phyloP scores from a whole-genome alignment of 768 basidiomycete genomes.

The Tephrocybe rancida region DNA sequence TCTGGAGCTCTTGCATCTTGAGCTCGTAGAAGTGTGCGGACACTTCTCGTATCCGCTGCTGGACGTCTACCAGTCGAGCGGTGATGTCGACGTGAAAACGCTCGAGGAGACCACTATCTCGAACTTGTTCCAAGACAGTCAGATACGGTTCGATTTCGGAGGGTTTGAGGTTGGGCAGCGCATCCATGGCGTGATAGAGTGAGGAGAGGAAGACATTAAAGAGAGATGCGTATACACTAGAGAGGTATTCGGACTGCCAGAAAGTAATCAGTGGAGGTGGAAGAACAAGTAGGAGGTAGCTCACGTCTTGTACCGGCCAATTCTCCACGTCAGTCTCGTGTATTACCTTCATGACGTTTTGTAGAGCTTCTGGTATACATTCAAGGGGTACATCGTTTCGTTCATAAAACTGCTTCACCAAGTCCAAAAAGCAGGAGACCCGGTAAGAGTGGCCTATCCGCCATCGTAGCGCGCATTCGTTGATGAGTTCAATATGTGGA shows the following conservation, averaged over 20 bases:
- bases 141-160: constrained; percentile 69
- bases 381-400: constrained; percentile 91
- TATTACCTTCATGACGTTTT: constrained; percentile 68
- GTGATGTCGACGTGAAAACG: constrained; percentile 74
- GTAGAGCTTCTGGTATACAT: constrained; percentile 89
- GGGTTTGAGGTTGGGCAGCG: constrained; percentile 71
- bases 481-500: constrained; percentile 79
- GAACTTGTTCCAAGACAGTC: constrained; percentile 69
- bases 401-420: constrained; percentile 87
- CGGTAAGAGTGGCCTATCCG: constrained; percentile 81
- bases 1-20: constrained; percentile 64
- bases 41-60: constrained; percentile 63
- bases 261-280: constrained; percentile 8
- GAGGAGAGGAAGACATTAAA: constrained; percentile 88
- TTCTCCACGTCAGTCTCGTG: constrained; percentile 69
- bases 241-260: constrained; percentile 65
- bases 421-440: constrained; percentile 78
- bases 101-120: constrained; percentile 68
- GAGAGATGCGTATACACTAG: constrained; percentile 66
- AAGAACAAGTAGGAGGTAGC: constrained; percentile 32
- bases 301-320: constrained; percentile 84
- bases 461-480: constrained; percentile 90
- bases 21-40: constrained; percentile 62
- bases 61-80: constrained; percentile 67
- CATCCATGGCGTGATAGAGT: constrained; percentile 83